Evolutionary conservation across 352 stramenopile species (phyloP).

Genomic region (Pythium biforme): DNA sequence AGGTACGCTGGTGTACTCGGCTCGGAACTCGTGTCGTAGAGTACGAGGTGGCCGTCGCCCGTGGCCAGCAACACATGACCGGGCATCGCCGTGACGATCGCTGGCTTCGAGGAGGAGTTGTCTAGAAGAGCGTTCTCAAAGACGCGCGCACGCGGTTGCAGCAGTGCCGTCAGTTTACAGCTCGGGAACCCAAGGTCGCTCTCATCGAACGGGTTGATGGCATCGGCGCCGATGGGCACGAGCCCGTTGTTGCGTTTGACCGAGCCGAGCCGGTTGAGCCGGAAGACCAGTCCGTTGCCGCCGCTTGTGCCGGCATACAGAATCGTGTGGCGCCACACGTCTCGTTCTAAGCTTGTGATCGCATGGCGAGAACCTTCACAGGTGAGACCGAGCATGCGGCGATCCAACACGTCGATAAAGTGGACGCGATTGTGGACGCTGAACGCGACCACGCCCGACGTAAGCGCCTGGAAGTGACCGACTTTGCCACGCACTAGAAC

Average conservation of each 20-base stretch:
- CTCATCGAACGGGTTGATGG: conserved; percentile 6
- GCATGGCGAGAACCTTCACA: conserved; percentile 30
- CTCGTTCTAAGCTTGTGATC: conserved; percentile 35
- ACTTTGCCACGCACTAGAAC: conserved; percentile 2
- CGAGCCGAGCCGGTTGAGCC: conserved; percentile 25
- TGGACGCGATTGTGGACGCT: conserved; percentile 26
- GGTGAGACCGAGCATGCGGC: conserved; percentile 17
- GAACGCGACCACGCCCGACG: conserved; percentile 31
- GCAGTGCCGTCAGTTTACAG: conserved; percentile 14
- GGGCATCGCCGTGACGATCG: conserved; percentile 27
- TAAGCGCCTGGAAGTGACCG: conserved; percentile 25
- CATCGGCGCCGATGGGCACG: conserved; percentile 10
- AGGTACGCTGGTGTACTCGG: conserved; percentile 21
- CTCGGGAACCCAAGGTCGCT: conserved; percentile 13
- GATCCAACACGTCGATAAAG: conserved; percentile 30
- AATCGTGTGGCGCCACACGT: conserved; percentile 30
- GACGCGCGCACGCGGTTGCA: conserved; percentile 12
- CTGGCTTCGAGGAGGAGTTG: not conserved
- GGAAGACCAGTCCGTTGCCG: conserved; percentile 32
- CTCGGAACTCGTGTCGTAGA: conserved; percentile 27
- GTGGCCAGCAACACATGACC: conserved; percentile 30
- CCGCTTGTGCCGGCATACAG: conserved; percentile 34
- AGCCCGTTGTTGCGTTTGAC: conserved; percentile 24
- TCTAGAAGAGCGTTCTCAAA: not conserved
- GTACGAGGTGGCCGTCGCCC: conserved; percentile 18